Conservation (phyloP, 371 early-diverging fungal species). For the Gilbertella persicaria region DNA sequence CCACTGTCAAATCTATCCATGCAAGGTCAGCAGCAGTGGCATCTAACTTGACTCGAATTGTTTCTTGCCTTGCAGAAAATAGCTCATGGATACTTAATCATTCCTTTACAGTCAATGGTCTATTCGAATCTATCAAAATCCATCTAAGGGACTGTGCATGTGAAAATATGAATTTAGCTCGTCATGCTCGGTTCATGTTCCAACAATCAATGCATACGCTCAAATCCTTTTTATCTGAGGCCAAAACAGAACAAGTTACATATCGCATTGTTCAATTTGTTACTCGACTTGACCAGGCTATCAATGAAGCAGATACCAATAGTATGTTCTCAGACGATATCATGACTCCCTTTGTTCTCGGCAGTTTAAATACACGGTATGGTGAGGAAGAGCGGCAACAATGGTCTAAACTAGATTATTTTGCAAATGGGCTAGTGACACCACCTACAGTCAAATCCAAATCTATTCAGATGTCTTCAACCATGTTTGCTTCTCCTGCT, state of each 20-base stretch:
- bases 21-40: slow-evolving; percentile 19
- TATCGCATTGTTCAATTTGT: slow-evolving; percentile 25
- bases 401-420: slow-evolving; percentile 23
- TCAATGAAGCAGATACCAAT: slow-evolving; percentile 14
- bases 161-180: slow-evolving; percentile 21
- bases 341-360: slow-evolving; percentile 27
- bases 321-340: slow-evolving; percentile 12
- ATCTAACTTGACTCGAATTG: slow-evolving; percentile 20
- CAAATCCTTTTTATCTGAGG: slow-evolving; percentile 8
- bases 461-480: slow-evolving; percentile 9
- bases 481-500: slow-evolving; percentile 12
- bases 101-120: slow-evolving; percentile 5
- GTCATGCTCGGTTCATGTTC: slow-evolving; percentile 40
- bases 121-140: slow-evolving; percentile 22
- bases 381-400: slow-evolving; percentile 17
- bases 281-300: slow-evolving; percentile 12
- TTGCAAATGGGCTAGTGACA: slow-evolving; percentile 8
- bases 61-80: slow-evolving; percentile 8
- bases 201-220: slow-evolving; percentile 36
- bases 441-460: slow-evolving; percentile 16
- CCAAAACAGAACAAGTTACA: slow-evolving; percentile 10
- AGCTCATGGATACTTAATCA: slow-evolving; percentile 13
- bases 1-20: slow-evolving; percentile 21
- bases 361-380: slow-evolving; percentile 13
- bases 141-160: slow-evolving; percentile 18